phyloP scores from a whole-genome alignment of 768 basidiomycete species.

The Tephrocybe sp. region DNA sequence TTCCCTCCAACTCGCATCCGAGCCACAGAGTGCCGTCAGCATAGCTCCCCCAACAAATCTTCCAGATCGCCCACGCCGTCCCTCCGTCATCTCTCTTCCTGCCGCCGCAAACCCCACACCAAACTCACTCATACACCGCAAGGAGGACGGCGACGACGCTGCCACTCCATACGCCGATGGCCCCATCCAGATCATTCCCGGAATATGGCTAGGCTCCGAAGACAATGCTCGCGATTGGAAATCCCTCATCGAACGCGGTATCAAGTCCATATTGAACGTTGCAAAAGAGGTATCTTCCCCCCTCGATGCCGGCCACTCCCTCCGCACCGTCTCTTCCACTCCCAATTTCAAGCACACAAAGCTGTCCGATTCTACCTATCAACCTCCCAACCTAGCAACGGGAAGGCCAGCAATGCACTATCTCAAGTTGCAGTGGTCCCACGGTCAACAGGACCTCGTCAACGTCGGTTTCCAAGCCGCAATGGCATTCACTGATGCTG shows the following conservation, averaged over 20 bases:
- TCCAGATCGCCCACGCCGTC: conserved; percentile 50
- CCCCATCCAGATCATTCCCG: conserved; percentile 80
- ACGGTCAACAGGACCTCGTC: conserved; percentile 89
- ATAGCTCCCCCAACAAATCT: conserved; percentile 26
- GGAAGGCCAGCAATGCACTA: conserved; percentile 83
- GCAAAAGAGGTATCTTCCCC: conserved; percentile 87
- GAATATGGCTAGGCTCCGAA: conserved; percentile 88
- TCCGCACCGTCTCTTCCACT: conserved; percentile 65
- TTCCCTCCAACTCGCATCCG: conserved; percentile 42
- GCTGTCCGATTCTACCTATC: conserved; percentile 52
- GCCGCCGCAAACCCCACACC: conserved; percentile 44
- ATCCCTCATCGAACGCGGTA: conserved; percentile 64
- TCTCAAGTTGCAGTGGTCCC: conserved; percentile 89
- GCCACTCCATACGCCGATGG: conserved; percentile 78
- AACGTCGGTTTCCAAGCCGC: conserved; percentile 73
- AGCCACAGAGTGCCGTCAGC: conserved; percentile 32
- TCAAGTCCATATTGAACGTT: conserved; percentile 84
- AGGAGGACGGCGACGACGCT: conserved; percentile 58
- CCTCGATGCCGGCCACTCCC: conserved; percentile 49
- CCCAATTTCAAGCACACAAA: conserved; percentile 53
- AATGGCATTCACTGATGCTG: conserved; percentile 79
- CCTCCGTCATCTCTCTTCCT: conserved; percentile 71
- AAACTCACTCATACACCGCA: conserved; percentile 57
- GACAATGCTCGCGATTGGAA: conserved; percentile 87
- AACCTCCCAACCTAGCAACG: conserved; percentile 61